Percentiles rank a stretch among this genome's conserved stretches.
Conservation (phyloP, 768 basidiomycete species). For the Clavulina sp. region DNA sequence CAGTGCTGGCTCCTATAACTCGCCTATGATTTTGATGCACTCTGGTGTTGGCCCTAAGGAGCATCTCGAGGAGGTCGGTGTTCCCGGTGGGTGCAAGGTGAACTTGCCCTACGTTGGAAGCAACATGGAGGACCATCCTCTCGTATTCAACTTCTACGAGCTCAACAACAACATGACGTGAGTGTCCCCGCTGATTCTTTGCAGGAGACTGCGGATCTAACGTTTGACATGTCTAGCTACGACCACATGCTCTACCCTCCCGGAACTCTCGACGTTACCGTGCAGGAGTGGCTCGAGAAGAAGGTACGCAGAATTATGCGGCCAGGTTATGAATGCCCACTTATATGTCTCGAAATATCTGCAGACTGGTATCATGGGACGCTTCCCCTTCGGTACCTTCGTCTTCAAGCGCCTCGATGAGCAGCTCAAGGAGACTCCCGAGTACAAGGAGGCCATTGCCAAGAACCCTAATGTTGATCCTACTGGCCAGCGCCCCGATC, state of each 20-base stretch:
- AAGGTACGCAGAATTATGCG: not conserved
- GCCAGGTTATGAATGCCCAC: not conserved
- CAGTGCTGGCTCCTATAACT: slow-evolving; percentile 21
- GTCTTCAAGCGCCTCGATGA: not conserved
- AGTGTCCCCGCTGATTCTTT: not conserved
- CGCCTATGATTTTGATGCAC: slow-evolving; percentile 23
- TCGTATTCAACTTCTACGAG: not conserved
- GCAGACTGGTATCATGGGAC: not conserved
- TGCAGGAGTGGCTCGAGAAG: not conserved
- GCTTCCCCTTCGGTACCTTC: not conserved
- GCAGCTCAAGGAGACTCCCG: not conserved
- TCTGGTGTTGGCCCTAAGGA: slow-evolving; percentile 51
- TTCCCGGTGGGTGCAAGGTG: slow-evolving; percentile 37
- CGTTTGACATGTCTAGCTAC: not conserved
- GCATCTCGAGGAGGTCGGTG: slow-evolving; percentile 33
- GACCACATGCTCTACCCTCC: not conserved
- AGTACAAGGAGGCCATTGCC: not conserved
- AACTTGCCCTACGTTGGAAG: slow-evolving; percentile 61
- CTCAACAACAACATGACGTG: not conserved
- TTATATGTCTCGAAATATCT: no score
- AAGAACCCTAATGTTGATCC: not conserved
- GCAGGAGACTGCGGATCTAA: not conserved
- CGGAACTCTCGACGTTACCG: not conserved
- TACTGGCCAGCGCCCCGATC: not conserved
- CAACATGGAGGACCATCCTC: slow-evolving; percentile 49